These are phyloP conservation scores for Dictyostelium discoideum DNA, from an alignment of 78 protist species.

Conservation along the genomic window DNA sequence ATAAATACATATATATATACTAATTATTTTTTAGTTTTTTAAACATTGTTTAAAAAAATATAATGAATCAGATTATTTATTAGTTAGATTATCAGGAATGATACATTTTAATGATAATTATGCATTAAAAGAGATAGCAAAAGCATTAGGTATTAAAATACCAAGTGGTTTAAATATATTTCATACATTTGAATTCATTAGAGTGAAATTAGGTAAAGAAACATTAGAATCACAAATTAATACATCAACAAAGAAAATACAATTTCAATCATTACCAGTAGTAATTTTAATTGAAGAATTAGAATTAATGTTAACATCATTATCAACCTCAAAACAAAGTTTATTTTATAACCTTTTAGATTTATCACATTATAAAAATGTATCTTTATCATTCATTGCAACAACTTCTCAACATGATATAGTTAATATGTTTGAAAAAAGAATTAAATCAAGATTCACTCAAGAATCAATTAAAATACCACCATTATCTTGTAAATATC, in stretches of 20 bases:
- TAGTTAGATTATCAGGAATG: slow-evolving; percentile 11
- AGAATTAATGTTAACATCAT: background rate
- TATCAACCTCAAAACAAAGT: background rate
- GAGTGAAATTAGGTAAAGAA: background rate
- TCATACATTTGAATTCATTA: slow-evolving; percentile 7
- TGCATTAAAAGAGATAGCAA: slow-evolving; percentile 16
- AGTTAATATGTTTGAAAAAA: slow-evolving; percentile 25
- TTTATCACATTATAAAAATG: slow-evolving; percentile 26
- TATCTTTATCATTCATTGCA: slow-evolving; percentile 17
- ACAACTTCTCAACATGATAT: slow-evolving; percentile 15
- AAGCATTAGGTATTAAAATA: background rate
- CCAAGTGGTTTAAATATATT: background rate
- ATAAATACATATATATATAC: background rate
- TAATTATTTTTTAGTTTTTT: background rate
- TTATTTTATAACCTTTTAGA: slow-evolving; percentile 52
- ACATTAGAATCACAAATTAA: background rate
- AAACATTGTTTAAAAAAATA: slow-evolving; percentile 4
- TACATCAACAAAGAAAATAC: background rate
- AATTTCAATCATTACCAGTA: slow-evolving; percentile 1
- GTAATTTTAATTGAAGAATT: slow-evolving; percentile 40
- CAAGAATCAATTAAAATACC: slow-evolving; percentile 7
- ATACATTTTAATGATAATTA: slow-evolving; percentile 8
- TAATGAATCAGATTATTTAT: background rate
- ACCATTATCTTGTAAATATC: background rate
- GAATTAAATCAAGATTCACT: slow-evolving; percentile 58